These are phyloP conservation scores for Xenoacremonium recifei DNA, from an alignment of 2,329 filamentous ascomycete species.

Conservation along the genomic window DNA sequence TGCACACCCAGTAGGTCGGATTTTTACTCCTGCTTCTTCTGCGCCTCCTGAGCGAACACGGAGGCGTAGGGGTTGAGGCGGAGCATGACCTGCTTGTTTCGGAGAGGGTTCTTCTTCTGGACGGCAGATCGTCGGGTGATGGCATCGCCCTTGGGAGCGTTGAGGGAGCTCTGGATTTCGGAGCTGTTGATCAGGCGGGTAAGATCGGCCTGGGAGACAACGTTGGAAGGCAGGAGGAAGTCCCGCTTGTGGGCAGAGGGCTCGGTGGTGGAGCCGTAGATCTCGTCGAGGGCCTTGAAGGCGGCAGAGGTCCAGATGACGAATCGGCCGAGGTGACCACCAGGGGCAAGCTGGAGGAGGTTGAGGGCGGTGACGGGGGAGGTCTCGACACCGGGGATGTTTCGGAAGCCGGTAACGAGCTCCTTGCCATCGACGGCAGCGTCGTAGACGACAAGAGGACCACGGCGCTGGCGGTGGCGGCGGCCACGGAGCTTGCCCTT, in stretches of 20 bases:
- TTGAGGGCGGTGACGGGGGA: conserved; percentile 91
- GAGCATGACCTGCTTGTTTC: conserved; percentile 98
- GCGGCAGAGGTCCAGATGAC: conserved; percentile 97
- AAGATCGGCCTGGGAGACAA: conserved; percentile 92
- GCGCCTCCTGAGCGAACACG: conserved; percentile 72
- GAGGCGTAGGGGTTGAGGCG: conserved; percentile 97
- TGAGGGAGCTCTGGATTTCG: conserved; percentile 95
- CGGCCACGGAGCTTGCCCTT: conserved; percentile 99
- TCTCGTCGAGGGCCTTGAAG: conserved; percentile 92
- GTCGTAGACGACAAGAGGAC: conserved; percentile 97
- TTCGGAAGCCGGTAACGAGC: conserved; percentile 93
- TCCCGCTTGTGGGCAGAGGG: conserved; percentile 96
- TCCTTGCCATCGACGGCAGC: conserved; percentile 93
- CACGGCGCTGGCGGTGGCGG: conserved; percentile 95
- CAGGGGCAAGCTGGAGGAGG: conserved; percentile 98
- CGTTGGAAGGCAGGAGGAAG: conserved; percentile 91
- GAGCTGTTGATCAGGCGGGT: conserved; percentile 98
- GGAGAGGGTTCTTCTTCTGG: conserved; percentile 99
- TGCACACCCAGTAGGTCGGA: conserved; percentile 39
- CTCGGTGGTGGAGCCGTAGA: conserved; percentile 92
- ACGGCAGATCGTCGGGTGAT: conserved; percentile 85
- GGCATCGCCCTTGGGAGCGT: conserved; percentile 85
- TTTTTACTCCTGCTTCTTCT: conserved; percentile 41
- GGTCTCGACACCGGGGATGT: conserved; percentile 98
- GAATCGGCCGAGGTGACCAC: conserved; percentile 98